Percentiles rank a stretch among this genome's conserved stretches.
Conservation (phyloP, 1,139 yeast species). For the Pichia sp. region DNA sequence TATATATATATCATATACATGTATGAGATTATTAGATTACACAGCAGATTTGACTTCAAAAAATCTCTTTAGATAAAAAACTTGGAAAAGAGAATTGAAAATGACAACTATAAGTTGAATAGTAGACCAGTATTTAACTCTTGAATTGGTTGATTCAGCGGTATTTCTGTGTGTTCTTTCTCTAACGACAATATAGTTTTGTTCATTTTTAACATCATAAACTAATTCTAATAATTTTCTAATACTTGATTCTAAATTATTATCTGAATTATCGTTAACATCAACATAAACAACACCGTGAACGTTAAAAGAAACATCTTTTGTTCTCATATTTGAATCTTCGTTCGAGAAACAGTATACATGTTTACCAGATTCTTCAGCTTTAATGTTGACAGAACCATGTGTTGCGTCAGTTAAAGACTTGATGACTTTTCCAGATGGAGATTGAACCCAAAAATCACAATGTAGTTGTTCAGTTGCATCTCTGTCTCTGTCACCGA, state of each 20-base stretch:
- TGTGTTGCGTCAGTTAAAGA: slow-evolving; percentile 58
- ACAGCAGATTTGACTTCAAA: slow-evolving; percentile 91
- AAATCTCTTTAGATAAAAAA: slow-evolving; percentile 87
- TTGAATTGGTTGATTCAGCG: slow-evolving; percentile 92
- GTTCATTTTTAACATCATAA: slow-evolving; percentile 86
- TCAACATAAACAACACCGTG: slow-evolving; percentile 91
- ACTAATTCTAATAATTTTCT: slow-evolving; percentile 70
- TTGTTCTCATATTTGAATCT: slow-evolving; percentile 60
- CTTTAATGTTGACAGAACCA: slow-evolving; percentile 70
- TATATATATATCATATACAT: neutral
- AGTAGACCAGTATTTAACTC: slow-evolving; percentile 97
- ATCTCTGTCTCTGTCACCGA: slow-evolving; percentile 81
- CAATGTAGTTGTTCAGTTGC: slow-evolving; percentile 71
- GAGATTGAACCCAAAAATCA: slow-evolving; percentile 65
- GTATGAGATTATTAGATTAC: slow-evolving; percentile 29
- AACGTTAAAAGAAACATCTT: slow-evolving; percentile 92
- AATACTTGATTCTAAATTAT: slow-evolving; percentile 81
- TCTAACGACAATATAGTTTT: slow-evolving; percentile 86
- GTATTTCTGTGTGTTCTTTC: slow-evolving; percentile 98
- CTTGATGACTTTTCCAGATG: slow-evolving; percentile 49
- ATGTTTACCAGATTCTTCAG: slow-evolving; percentile 65
- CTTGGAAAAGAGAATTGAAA: slow-evolving; percentile 84
- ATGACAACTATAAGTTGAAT: slow-evolving; percentile 86
- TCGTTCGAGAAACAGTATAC: slow-evolving; percentile 91
- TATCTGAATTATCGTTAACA: slow-evolving; percentile 72